Evolutionary conservation across 2,329 filamentous ascomycete species (phyloP), one percentile per base, ranked within the genome.

Genomic region (Nemania sp.): DNA sequence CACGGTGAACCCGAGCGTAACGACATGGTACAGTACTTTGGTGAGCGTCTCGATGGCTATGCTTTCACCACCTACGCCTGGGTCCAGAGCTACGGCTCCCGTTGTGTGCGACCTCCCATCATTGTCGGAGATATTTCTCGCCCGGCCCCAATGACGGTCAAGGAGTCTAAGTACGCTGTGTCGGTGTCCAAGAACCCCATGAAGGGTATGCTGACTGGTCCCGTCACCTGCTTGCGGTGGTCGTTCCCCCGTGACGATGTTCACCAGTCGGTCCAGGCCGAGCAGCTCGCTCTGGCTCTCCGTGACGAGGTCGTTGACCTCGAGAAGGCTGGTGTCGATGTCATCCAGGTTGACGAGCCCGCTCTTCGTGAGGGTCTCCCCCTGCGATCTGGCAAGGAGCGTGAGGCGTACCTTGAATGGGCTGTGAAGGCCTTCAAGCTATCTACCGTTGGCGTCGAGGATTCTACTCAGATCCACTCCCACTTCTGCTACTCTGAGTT

Each of bases 401-500:
- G 95, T 77, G 92, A 96, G 78, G 91, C 91, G 75, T 99, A 99
- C 87, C 89, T 99, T 71, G 83, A 90, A 72, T 99, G 95, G 95
- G 95, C 95, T 64, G 95, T 99, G 74, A 89, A 97, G 83, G 92
- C 93, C 73, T 99, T 99, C 92, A 92, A 91, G 78, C 91, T 99
- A 70, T 89, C 94, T 69, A 96, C 93, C 72, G 88, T 92, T 63
- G 95, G 92, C 78, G 94, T 99, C 64, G 82, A 92, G 81, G 92
- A 99, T 80, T 91, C 90, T 61, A 99, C 95, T 70, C 95, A 99
- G 87, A 97, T 99, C 79, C 95, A 99, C 90, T 97, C 93, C 67
- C 95, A 99, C 86, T 99, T 99, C 91, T 99, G 95, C 81, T 99
- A 99, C 89, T 98, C 95, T 54, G 95, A 99, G 87, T 99, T 99